Evolutionary conservation across 345 rosid species (phyloP).

Genomic region (Acer negundo): DNA sequence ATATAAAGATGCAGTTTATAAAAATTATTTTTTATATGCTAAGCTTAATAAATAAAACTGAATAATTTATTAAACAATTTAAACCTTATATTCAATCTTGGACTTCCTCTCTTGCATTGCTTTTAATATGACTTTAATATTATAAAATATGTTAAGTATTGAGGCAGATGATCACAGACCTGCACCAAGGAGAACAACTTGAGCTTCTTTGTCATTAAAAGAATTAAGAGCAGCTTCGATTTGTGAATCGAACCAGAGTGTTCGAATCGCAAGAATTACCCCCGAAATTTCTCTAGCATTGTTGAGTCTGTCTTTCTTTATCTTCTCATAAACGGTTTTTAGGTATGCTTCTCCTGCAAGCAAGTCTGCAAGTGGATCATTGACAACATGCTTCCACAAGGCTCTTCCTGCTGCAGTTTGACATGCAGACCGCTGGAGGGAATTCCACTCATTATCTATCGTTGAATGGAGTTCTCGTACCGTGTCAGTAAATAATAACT

Average conservation of each 20-base stretch:
- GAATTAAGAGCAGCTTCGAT: slow-evolving; percentile 73
- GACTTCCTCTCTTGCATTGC: slow-evolving; percentile 5
- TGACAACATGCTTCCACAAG: slow-evolving; percentile 77
- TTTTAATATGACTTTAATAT: background rate
- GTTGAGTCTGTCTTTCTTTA: slow-evolving; percentile 59
- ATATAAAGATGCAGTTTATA: slow-evolving; percentile 2
- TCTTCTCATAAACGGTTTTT: slow-evolving; percentile 71
- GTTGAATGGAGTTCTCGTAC: slow-evolving; percentile 62
- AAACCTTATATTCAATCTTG: background rate
- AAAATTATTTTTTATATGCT: background rate
- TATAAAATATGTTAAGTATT: slow-evolving; percentile 7
- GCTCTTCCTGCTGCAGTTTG: slow-evolving; percentile 95
- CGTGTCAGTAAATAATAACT: slow-evolving; percentile 37
- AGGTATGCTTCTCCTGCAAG: slow-evolving; percentile 85
- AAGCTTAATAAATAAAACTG: background rate
- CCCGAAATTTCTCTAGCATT: slow-evolving; percentile 84
- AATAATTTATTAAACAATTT: background rate
- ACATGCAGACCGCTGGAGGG: slow-evolving; percentile 70
- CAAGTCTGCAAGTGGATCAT: slow-evolving; percentile 77
- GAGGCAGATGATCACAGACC: slow-evolving; percentile 44
- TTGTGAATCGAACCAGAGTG: slow-evolving; percentile 88
- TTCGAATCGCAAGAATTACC: slow-evolving; percentile 81
- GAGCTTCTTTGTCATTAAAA: slow-evolving; percentile 47
- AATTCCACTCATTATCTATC: slow-evolving; percentile 71
- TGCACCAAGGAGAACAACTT: slow-evolving; percentile 93